A percentile compares a stretch with the other conserved stretches of the same genome.
Conservation (phyloP, 2,329 filamentous ascomycete species). For the Ceratocystis eucalypticola region DNA sequence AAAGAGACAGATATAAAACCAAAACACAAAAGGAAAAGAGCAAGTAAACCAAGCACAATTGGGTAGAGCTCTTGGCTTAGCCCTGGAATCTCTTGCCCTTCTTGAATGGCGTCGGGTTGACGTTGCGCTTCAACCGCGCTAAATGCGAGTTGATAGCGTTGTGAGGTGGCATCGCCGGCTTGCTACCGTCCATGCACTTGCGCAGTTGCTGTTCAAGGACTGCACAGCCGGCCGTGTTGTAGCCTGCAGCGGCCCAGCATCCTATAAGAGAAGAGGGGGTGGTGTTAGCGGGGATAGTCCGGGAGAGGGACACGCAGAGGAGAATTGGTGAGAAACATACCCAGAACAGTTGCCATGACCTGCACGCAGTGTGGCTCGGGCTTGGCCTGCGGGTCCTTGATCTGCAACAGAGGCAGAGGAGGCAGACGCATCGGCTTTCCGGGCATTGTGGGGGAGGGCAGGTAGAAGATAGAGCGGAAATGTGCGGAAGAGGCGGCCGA, state of each 20-base stretch:
- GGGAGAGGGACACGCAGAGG: not conserved
- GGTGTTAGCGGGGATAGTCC: not conserved
- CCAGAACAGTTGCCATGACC: conserved; percentile 45
- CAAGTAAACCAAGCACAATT: not conserved
- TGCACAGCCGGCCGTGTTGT: conserved; percentile 46
- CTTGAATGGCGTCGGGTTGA: conserved; percentile 34
- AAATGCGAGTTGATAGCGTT: conserved; percentile 92
- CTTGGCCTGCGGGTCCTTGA: conserved; percentile 38
- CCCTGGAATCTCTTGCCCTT: conserved; percentile 27
- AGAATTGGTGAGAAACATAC: conserved; percentile 25
- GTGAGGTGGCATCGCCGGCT: conserved; percentile 27
- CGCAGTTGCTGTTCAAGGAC: conserved; percentile 48
- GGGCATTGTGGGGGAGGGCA: conserved; percentile 29
- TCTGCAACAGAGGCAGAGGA: conserved; percentile 41
- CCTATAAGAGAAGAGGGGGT: conserved; percentile 33
- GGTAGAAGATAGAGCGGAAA: not conserved
- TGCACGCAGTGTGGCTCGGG: conserved; percentile 40
- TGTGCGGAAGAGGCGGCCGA: not conserved
- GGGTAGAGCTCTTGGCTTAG: not conserved
- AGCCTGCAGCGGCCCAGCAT: conserved; percentile 72
- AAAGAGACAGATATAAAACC: not conserved
- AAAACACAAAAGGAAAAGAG: not conserved
- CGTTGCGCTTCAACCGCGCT: conserved; percentile 58
- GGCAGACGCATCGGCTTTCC: conserved; percentile 43
- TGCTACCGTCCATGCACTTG: conserved; percentile 67